Evolutionary conservation across 176 grass and related monocot genomes (phyloP).

Genomic region (Guadua angustifolia): DNA sequence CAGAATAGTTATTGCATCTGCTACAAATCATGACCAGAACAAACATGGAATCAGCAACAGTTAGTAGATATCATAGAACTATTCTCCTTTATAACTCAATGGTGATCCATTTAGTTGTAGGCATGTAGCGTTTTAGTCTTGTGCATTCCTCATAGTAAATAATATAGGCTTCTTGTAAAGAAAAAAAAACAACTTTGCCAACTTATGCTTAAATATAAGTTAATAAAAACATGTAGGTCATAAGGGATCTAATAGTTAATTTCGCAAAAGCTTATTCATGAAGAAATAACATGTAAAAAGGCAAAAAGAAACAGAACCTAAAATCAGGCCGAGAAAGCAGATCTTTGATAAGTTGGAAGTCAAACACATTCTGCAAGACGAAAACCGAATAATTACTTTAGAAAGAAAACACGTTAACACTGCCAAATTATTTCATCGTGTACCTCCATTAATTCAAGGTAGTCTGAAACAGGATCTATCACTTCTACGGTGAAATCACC

Average conservation of each 20-base stretch:
- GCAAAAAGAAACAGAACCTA: constrained; percentile 51
- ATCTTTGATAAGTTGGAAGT: constrained; percentile 90
- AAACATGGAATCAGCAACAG: background rate
- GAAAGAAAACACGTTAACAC: constrained; percentile 6
- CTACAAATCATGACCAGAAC: background rate
- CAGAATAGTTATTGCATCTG: background rate
- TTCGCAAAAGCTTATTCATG: background rate
- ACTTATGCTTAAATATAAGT: background rate
- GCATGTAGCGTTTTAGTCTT: background rate
- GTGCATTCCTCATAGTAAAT: background rate
- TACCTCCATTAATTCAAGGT: constrained; percentile 93
- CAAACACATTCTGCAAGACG: constrained; percentile 71
- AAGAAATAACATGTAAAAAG: constrained; percentile 23
- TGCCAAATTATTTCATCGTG: background rate
- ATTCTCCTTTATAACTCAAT: background rate
- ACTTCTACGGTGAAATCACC: constrained; percentile 81
- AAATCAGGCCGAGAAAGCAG: constrained; percentile 86
- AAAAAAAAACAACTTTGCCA: background rate
- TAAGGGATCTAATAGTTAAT: background rate
- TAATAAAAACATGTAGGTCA: background rate
- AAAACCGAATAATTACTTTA: constrained; percentile 29
- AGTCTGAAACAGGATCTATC: constrained; percentile 88
- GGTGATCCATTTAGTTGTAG: constrained; percentile 14
- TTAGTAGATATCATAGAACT: constrained; percentile 5
- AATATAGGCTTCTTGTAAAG: background rate